Evolutionary conservation across 2,329 filamentous ascomycete species (phyloP), one percentile per base, ranked within the genome.

Genomic region (Metarhizium guizhouense): DNA sequence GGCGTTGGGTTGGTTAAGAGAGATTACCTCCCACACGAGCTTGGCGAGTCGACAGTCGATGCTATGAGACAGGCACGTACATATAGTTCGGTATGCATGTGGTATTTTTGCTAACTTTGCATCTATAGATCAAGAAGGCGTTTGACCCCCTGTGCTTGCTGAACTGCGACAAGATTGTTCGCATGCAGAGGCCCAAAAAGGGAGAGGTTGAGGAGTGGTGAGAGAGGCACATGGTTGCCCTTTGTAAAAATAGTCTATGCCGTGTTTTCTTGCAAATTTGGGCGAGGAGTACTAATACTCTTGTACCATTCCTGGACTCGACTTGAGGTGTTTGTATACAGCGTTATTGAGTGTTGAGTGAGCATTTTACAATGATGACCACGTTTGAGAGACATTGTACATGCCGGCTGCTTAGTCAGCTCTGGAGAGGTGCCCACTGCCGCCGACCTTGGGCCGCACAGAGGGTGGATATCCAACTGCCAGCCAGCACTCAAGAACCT

Each of bases 1-100:
- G 89, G 89, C 47, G 85, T 94, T 54, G 89, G 89, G 6, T 74
- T 95, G 51, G 87, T 93, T 56, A 95, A 95, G 80, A 78, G 89
- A 62, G 89, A 94, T 67, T 93, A 93, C 66, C 77, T 95, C 47
- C 78, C 83, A 10, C 86, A 92, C 65, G 89, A 95, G 72, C 75
- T 94, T 45, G 88, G 89, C 13, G 76, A 83, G 68, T 76, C 72
- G 13, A 90, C 88, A 0, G 88, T 95, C 8, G 87, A 92, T 72
- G 78, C 86, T 25, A 95, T 95, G 89, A 81, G 89, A 71, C 88
- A 86, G 78, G 84, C 87, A 71, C 63, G 76, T 70, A 45, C 7
- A 14, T 30, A 29, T n/a, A 36, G 3, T 3, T 14, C 20, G 29
- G 8, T 29, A 2, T 13, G 29, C 34, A 14, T 18, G 29, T 30